Evolutionary conservation across 805 yeast genomes (phyloP).

Genomic region (Yarrowia osloensis): DNA sequence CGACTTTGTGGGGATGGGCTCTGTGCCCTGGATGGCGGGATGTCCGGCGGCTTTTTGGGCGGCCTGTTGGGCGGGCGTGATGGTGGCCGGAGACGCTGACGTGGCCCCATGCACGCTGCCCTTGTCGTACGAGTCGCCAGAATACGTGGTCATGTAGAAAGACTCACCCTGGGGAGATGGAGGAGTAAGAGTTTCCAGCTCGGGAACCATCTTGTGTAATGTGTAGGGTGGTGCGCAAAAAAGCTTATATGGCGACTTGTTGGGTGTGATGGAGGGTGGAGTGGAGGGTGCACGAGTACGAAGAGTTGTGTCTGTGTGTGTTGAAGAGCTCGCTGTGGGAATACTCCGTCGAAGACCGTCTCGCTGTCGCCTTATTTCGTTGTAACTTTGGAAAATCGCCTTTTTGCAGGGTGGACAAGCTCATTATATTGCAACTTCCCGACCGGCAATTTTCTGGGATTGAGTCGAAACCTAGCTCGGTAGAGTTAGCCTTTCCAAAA

Average conservation of each 20-base stretch:
- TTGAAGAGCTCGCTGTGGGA: too few species aligned
- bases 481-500: neutral
- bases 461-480: neutral
- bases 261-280: neutral
- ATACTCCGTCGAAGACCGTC: too few species aligned
- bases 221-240: neutral
- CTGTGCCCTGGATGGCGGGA: constrained; percentile 39
- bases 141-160: neutral
- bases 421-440: constrained; percentile 16
- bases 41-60: constrained; percentile 31
- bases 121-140: constrained; percentile 17
- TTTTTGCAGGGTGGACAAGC: neutral
- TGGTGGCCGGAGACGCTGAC: neutral
- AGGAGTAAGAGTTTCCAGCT: constrained; percentile 29
- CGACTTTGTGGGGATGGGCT: constrained; percentile 85
- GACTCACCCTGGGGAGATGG: constrained; percentile 29
- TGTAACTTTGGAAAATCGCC: neutral
- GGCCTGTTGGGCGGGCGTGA: constrained; percentile 30
- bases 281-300: too few species aligned
- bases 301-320: too few species aligned
- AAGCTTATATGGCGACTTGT: neutral
- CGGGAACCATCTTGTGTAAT: neutral
- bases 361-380: too few species aligned
- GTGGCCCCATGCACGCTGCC: neutral
- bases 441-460: constrained; percentile 16